Conservation (phyloP, 352 stramenopile species). For the Chrysophaeum taylorii region DNA sequence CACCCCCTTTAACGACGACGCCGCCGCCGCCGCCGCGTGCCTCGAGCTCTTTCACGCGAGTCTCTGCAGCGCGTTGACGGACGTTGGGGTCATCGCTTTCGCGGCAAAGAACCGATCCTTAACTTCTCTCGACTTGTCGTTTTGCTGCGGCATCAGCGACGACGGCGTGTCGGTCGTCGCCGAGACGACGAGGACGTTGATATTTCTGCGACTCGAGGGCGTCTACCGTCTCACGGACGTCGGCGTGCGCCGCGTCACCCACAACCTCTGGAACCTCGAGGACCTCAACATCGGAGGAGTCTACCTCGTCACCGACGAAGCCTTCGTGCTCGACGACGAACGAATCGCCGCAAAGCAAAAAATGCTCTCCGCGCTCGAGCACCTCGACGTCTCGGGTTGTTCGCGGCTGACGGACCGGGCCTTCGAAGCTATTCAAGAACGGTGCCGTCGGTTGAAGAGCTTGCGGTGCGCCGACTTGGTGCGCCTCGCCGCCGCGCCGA, state of each 20-base stretch:
- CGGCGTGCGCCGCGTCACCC: conserved; percentile 53
- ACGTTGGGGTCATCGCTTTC: conserved; percentile 49
- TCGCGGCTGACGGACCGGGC: conserved; percentile 53
- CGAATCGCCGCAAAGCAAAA: conserved; percentile 60
- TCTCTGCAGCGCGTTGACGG: conserved; percentile 29
- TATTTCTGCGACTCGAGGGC: conserved; percentile 55
- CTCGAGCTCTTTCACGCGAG: conserved; percentile 28
- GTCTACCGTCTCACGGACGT: conserved; percentile 68
- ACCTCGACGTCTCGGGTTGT: conserved; percentile 55
- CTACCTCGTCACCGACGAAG: conserved; percentile 46
- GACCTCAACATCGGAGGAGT: conserved; percentile 67
- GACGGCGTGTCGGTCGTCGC: conserved; percentile 58
- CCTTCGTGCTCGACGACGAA: conserved; percentile 74
- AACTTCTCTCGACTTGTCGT: conserved; percentile 53
- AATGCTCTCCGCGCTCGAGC: conserved; percentile 50
- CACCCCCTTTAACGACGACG: conserved; percentile 27
- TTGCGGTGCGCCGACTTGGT: conserved; percentile 51
- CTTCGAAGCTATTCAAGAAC: conserved; percentile 55
- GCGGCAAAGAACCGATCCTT: conserved; percentile 50
- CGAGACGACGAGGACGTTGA: conserved; percentile 47
- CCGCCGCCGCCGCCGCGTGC: conserved; percentile 17
- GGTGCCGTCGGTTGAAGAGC: conserved; percentile 42
- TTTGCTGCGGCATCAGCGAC: conserved; percentile 61
- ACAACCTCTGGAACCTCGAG: conserved; percentile 67
- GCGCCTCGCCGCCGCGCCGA: conserved; percentile 48